phyloP scores from a whole-genome alignment of 2,329 filamentous ascomycete species.

The Kalaharituber pfeilii region DNA sequence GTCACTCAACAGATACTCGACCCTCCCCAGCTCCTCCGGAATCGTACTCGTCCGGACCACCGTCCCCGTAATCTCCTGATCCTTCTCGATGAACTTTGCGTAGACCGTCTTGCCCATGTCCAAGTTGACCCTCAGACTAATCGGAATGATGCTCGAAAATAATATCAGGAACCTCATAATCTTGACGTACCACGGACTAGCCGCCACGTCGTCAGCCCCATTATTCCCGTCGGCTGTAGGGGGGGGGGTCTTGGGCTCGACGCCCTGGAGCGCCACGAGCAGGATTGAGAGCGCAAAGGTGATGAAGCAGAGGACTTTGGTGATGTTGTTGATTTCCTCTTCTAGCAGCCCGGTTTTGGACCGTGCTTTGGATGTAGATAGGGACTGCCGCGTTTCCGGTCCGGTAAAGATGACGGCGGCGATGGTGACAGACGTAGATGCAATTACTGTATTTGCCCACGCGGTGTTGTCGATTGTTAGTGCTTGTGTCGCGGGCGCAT shows the following conservation, averaged over 20 bases:
- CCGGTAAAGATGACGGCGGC: slow-evolving; percentile 91
- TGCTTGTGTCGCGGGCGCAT: slow-evolving; percentile 42
- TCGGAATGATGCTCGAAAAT: slow-evolving; percentile 98
- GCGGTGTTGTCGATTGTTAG: slow-evolving; percentile 93
- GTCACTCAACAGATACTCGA: slow-evolving; percentile 90
- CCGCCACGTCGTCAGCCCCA: slow-evolving; percentile 6
- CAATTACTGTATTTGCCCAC: slow-evolving; percentile 95
- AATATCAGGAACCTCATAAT: slow-evolving; percentile 96
- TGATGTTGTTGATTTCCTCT: slow-evolving; percentile 90
- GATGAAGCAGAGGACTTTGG: slow-evolving; percentile 83
- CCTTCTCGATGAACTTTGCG: slow-evolving; percentile 84
- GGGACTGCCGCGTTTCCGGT: slow-evolving; percentile 76
- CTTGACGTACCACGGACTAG: slow-evolving; percentile 63
- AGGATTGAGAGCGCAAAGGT: slow-evolving; percentile 74
- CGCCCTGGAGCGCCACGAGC: slow-evolving; percentile 73
- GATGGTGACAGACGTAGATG: slow-evolving; percentile 74
- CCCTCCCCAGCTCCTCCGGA: slow-evolving; percentile 83
- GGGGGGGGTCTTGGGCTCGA: slow-evolving; percentile 35
- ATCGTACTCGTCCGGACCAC: slow-evolving; percentile 95
- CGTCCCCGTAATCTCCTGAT: slow-evolving; percentile 75
- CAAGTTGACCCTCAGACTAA: slow-evolving; percentile 86
- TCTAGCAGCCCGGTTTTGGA: slow-evolving; percentile 90
- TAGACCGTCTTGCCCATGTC: slow-evolving; percentile 96
- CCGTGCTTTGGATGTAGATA: slow-evolving; percentile 79
- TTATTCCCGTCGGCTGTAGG: slow-evolving; percentile 25